Percentiles rank a stretch among this genome's conserved stretches.
Conservation (phyloP, 176 grass and related monocot genomes). For the Avena atlantica region DNA sequence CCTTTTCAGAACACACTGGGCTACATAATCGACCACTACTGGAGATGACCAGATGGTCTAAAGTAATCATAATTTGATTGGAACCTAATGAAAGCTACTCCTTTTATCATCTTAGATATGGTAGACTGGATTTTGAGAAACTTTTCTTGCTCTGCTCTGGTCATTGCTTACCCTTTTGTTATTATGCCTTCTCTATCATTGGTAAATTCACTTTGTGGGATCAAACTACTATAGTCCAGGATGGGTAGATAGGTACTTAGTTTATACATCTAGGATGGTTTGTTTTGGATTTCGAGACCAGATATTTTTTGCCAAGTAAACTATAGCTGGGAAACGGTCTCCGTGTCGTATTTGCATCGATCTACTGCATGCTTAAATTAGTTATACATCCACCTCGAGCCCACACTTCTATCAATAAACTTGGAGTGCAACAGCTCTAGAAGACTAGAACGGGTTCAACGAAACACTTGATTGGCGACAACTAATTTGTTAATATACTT, state of each 20-base stretch:
- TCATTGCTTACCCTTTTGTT: background rate
- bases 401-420: slow-evolving; percentile 22
- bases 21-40: slow-evolving; percentile 10
- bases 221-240: background rate
- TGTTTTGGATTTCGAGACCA: slow-evolving; percentile 26
- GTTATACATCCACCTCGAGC: slow-evolving; percentile 29
- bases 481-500: background rate
- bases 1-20: slow-evolving; percentile 39
- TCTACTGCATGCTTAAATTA: background rate
- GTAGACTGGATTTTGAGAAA: background rate
- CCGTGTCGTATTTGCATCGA: background rate
- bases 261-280: background rate
- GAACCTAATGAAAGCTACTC: background rate
- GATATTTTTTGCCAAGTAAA: background rate
- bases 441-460: background rate
- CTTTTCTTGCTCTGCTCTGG: background rate
- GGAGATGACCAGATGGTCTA: background rate
- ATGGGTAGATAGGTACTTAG: background rate
- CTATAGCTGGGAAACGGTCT: slow-evolving; percentile 18
- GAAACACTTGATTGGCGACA: background rate
- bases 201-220: background rate
- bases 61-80: slow-evolving; percentile 1
- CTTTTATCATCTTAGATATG: background rate
- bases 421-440: background rate
- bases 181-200: background rate